A percentile compares a stretch with the other conserved stretches of the same genome.
These are phyloP conservation scores for Amphichorda felina DNA, from an alignment of 2,329 filamentous ascomycete genomes.

Conservation along the genomic window DNA sequence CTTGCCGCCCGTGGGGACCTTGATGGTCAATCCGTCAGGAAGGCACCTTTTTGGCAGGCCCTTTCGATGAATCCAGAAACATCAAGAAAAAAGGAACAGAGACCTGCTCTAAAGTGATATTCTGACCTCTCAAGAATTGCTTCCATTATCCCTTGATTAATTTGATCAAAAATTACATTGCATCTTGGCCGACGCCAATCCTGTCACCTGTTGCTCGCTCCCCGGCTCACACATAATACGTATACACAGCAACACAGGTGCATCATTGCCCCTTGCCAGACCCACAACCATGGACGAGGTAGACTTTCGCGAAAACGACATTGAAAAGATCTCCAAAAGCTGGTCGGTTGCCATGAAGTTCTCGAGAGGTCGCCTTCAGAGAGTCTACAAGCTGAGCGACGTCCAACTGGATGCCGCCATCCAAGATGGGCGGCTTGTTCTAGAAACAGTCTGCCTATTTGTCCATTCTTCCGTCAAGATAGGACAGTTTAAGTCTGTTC, in stretches of 20 bases:
- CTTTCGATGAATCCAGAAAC: too few relatives aligned
- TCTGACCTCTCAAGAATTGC: too few relatives aligned
- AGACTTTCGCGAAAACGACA: conserved; percentile 12
- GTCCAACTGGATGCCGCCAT: conserved; percentile 18
- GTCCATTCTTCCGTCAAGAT: conserved; percentile 24
- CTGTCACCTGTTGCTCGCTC: not conserved
- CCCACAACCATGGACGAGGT: not conserved
- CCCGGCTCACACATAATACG: not conserved
- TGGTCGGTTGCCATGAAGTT: conserved; percentile 24
- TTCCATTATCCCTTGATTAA: too few relatives aligned
- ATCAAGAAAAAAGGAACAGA: too few relatives aligned
- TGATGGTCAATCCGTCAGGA: conserved; percentile 3
- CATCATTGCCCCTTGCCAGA: too few relatives aligned
- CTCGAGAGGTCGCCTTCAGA: conserved; percentile 19
- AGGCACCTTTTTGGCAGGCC: conserved; percentile 1
- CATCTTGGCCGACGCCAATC: too few relatives aligned
- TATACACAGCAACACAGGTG: not conserved
- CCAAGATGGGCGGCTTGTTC: conserved; percentile 18
- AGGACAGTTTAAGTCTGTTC: conserved; percentile 22
- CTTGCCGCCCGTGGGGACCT: conserved; percentile 1
- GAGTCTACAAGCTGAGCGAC: conserved; percentile 18
- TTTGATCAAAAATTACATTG: too few relatives aligned
- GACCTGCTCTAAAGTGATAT: too few relatives aligned
- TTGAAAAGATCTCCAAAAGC: conserved; percentile 22
- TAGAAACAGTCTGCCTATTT: conserved; percentile 27